phyloP scores from a whole-genome alignment of 306 rosid genomes.

The peach (Prunus persica) region Prunus_persica_NCBIv2 NC_034009.1:29883001-29883500 shows the following conservation, averaged over 20 bases:
- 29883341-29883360: not conserved
- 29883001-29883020: slow-evolving; percentile 84
- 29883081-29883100: slow-evolving; percentile 71
- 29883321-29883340: not conserved
- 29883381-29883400: not conserved
- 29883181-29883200: slow-evolving; percentile 67
- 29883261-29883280: slow-evolving; percentile 87
- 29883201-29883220: slow-evolving; percentile 69
- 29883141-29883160: slow-evolving; percentile 81
- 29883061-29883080: slow-evolving; percentile 71
- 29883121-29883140: slow-evolving; percentile 61
- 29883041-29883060: slow-evolving; percentile 65
- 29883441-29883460: too few species aligned
- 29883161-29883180: slow-evolving; percentile 83
- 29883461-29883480: not conserved
- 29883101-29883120: slow-evolving; percentile 55
- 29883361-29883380: not conserved
- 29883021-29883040: slow-evolving; percentile 81
- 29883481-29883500: not conserved
- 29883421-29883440: not conserved
- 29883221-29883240: slow-evolving; percentile 80
- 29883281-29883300: slow-evolving; percentile 21
- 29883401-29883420: too few species aligned
- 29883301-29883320: slow-evolving; percentile 2
- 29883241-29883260: slow-evolving; percentile 93